phyloP scores from a whole-genome alignment of 75 land plant genomes.

The Azolla pinnata region DNA sequence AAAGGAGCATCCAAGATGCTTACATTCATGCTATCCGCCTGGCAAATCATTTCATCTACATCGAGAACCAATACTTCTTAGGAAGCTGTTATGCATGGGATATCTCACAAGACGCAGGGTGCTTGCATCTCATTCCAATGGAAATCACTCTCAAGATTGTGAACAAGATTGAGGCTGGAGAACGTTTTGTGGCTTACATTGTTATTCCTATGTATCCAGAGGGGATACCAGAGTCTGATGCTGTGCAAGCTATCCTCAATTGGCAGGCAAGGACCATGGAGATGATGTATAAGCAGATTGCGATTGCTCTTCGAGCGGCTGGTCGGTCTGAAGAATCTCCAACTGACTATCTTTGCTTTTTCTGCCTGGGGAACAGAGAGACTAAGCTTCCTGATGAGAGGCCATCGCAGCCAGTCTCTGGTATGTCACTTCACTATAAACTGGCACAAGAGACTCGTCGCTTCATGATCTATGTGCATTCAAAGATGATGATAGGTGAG shows the following conservation, averaged over 20 bases:
- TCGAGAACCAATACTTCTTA: slow-evolving; percentile 45
- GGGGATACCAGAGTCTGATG: slow-evolving; percentile 21
- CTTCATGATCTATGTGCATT: slow-evolving; percentile 63
- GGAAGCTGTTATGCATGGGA: slow-evolving; percentile 34
- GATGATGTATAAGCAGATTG: slow-evolving; percentile 39
- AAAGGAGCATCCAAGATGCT: slow-evolving; percentile 41
- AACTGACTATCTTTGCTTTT: slow-evolving; percentile 44
- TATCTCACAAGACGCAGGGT: slow-evolving; percentile 18
- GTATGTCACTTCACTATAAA: slow-evolving; percentile 5
- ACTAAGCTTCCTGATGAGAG: slow-evolving; percentile 19
- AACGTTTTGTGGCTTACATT: slow-evolving; percentile 33
- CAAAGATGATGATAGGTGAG: slow-evolving; percentile 52
- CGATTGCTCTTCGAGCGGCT: slow-evolving; percentile 26
- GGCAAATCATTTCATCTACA: slow-evolving; percentile 38
- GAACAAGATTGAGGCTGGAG: slow-evolving; percentile 27
- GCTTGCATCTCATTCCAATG: slow-evolving; percentile 35
- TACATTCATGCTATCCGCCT: slow-evolving; percentile 43
- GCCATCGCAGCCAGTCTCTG: slow-evolving; percentile 24
- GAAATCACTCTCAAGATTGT: slow-evolving; percentile 39
- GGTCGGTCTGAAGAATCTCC: slow-evolving; percentile 14
- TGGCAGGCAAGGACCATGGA: slow-evolving; percentile 33
- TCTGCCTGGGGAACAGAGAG: slow-evolving; percentile 54
- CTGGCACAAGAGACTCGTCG: slow-evolving; percentile 28
- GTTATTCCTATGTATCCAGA: slow-evolving; percentile 42
- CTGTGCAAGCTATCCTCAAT: slow-evolving; percentile 33